phyloP scores from a whole-genome alignment of 2,329 filamentous ascomycete genomes.

The Pleurostoma richardsiae region DNA sequence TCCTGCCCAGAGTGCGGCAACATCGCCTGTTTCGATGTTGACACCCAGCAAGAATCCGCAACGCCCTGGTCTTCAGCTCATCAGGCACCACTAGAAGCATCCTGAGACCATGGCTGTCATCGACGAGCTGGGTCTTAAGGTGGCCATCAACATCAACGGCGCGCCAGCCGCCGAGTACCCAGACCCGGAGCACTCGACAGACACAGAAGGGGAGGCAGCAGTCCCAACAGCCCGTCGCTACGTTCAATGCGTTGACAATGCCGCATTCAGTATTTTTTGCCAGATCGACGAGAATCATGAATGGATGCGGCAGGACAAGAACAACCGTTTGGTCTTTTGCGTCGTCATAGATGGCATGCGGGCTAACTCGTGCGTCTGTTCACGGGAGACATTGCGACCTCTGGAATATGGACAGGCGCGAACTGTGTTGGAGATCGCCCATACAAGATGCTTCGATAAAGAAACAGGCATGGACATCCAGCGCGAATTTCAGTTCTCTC shows the following conservation, averaged over 20 bases:
- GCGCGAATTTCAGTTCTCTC: not conserved
- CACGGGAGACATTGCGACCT: too few species aligned
- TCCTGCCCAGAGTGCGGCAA: not conserved
- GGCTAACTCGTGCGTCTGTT: not conserved
- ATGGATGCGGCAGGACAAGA: too few species aligned
- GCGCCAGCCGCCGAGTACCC: conserved; percentile 16
- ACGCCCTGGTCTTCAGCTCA: not conserved
- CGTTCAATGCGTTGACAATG: not conserved
- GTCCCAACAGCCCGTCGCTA: conserved; percentile 4
- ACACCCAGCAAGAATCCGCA: not conserved
- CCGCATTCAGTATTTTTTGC: not conserved
- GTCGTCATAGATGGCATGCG: not conserved
- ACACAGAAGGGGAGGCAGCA: not conserved
- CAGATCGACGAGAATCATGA: not conserved
- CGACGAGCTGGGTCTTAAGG: conserved; percentile 6
- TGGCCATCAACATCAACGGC: conserved; percentile 13
- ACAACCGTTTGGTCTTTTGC: not conserved
- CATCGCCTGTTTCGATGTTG: not conserved
- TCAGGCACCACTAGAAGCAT: not conserved
- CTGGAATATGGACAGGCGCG: not conserved
- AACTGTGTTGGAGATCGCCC: not conserved
- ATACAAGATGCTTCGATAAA: not conserved
- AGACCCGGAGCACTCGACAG: conserved; percentile 12
- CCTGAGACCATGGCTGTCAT: conserved; percentile 3
- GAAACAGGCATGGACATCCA: not conserved